phyloP scores from a whole-genome alignment of 2,329 filamentous ascomycete genomes.

The Pestalotiopsis sp. region DNA sequence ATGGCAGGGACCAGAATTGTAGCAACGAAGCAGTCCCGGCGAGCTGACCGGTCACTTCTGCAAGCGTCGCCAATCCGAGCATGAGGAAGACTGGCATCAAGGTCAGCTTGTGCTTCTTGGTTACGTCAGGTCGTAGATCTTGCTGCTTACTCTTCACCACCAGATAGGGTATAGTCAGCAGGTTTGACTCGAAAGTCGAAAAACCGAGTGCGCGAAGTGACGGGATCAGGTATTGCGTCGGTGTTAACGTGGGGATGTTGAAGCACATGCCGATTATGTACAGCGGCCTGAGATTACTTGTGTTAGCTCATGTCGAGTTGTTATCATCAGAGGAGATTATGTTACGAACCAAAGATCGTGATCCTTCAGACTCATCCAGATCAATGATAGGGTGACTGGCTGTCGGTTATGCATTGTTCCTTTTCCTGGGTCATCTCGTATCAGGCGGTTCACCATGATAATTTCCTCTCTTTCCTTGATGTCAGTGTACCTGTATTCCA shows the following conservation, averaged over 20 bases:
- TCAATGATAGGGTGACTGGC: constrained; percentile 1
- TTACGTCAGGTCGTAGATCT: no score
- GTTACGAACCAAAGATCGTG: constrained; percentile 8
- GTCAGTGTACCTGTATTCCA: background rate
- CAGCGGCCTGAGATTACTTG: constrained; percentile 38
- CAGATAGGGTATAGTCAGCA: constrained; percentile 11
- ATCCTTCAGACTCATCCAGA: constrained; percentile 14
- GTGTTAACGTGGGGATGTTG: constrained; percentile 6
- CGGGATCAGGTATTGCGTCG: constrained; percentile 37
- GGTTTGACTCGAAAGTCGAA: constrained; percentile 5
- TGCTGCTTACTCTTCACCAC: constrained; percentile 33
- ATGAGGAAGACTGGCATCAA: constrained; percentile 34
- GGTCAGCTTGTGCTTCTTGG: background rate
- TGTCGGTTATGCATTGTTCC: constrained; percentile 13
- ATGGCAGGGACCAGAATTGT: constrained; percentile 64
- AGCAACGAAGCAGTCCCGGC: constrained; percentile 48
- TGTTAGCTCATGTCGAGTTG: background rate
- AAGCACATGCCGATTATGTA: constrained; percentile 35
- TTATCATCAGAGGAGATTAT: background rate
- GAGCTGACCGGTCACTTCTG: constrained; percentile 50
- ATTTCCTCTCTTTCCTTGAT: constrained; percentile 43
- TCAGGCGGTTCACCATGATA: constrained; percentile 60
- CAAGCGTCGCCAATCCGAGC: constrained; percentile 37
- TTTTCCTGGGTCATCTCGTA: constrained; percentile 33
- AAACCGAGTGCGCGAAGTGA: constrained; percentile 26